phyloP scores from a whole-genome alignment of 805 yeast genomes.

The Myxozyma udenii region DNA sequence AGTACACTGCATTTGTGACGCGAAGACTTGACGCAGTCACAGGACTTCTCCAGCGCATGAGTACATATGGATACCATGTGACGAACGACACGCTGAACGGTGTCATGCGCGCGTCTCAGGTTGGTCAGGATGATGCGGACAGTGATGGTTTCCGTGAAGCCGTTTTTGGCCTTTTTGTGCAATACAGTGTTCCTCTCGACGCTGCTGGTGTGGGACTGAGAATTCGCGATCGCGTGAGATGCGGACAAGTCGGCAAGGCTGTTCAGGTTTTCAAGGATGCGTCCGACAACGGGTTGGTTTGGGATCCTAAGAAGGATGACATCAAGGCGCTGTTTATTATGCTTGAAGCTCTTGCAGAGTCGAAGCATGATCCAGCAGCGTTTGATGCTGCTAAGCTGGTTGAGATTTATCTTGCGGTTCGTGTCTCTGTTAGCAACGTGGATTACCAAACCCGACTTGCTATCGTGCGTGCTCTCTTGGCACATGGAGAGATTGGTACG shows the following conservation, averaged over 20 bases:
- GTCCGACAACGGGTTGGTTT: slow-evolving; percentile 25
- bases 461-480: slow-evolving; percentile 41
- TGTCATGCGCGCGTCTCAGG: slow-evolving; percentile 19
- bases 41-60: slow-evolving; percentile 25
- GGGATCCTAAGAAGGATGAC: slow-evolving; percentile 29
- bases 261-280: slow-evolving; percentile 23
- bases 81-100: slow-evolving; percentile 30
- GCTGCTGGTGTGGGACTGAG: slow-evolving; percentile 22
- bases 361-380: background rate
- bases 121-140: slow-evolving; percentile 1
- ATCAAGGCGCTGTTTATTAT: slow-evolving; percentile 29
- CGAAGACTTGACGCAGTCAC: slow-evolving; percentile 19
- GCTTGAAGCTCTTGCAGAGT: slow-evolving; percentile 18
- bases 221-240: slow-evolving; percentile 26
- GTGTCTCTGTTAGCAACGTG: slow-evolving; percentile 42
- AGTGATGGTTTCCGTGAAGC: slow-evolving; percentile 11
- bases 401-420: slow-evolving; percentile 44
- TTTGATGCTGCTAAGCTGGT: slow-evolving; percentile 23
- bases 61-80: slow-evolving; percentile 25
- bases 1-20: slow-evolving; percentile 36
- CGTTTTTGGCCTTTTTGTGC: slow-evolving; percentile 8
- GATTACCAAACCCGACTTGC: slow-evolving; percentile 43
- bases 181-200: slow-evolving; percentile 7
- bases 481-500: slow-evolving; percentile 42
- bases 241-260: slow-evolving; percentile 19